phyloP scores from a whole-genome alignment of 2,329 filamentous ascomycete species.

The Botrytis galanthina region DNA sequence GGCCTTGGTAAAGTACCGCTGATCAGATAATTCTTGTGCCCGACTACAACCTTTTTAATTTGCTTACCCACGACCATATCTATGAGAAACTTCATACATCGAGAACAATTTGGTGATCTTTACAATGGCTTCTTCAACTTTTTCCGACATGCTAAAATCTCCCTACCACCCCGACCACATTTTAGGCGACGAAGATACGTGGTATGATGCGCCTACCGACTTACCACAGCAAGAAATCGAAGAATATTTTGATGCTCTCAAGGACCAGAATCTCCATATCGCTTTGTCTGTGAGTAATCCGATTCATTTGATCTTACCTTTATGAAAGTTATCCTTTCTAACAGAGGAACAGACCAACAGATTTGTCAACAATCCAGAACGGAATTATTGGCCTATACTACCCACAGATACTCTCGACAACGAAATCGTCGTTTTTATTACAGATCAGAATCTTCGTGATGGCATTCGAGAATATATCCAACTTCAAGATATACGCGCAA shows the following conservation, averaged over 20 bases:
- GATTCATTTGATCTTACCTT: neutral
- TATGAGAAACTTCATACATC: neutral
- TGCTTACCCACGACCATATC: neutral
- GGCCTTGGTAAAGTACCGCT: neutral
- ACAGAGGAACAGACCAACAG: neutral
- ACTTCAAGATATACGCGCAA: neutral
- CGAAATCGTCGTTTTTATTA: neutral
- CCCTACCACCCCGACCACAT: neutral
- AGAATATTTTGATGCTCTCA: neutral
- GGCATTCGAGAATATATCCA: neutral
- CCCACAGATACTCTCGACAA: neutral
- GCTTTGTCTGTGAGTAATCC: neutral
- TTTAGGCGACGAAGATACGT: neutral
- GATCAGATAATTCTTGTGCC: neutral
- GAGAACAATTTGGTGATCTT: neutral
- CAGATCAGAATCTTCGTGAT: neutral
- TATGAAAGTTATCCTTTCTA: neutral
- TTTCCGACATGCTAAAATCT: neutral
- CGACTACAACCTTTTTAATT: neutral
- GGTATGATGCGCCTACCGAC: neutral
- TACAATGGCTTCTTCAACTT: neutral
- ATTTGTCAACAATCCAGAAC: neutral
- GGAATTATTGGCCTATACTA: neutral
- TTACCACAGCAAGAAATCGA: neutral
- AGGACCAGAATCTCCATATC: neutral